Percentiles rank a stretch among this genome's conserved stretches.
Evolutionary conservation across 2,329 filamentous ascomycete species (phyloP).

Genomic region (Trichoderma aggressivum): DNA sequence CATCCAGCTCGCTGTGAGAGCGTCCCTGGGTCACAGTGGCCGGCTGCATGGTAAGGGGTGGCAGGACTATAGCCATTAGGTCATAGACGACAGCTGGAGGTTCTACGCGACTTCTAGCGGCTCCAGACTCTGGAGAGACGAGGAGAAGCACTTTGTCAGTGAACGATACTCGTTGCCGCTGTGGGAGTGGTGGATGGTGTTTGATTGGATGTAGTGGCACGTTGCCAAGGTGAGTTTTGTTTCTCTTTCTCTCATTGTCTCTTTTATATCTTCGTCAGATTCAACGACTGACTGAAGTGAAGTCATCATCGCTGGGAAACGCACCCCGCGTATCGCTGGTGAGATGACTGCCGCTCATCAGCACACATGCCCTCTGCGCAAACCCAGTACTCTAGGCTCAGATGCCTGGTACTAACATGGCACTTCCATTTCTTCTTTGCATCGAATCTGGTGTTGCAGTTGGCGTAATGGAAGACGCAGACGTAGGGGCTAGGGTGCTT

Average conservation of each 20-base stretch:
- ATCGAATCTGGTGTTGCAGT: constrained; percentile 68
- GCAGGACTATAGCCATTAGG: constrained; percentile 39
- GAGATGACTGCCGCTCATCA: constrained; percentile 27
- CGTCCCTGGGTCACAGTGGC: constrained; percentile 23
- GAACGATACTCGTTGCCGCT: too few relatives aligned
- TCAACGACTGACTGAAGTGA: too few relatives aligned
- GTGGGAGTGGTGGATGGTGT: too few relatives aligned
- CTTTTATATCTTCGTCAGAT: too few relatives aligned
- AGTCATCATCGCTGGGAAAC: too few relatives aligned
- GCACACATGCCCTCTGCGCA: constrained; percentile 64
- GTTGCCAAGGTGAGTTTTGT: too few relatives aligned
- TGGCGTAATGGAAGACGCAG: constrained; percentile 77
- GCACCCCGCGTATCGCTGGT: constrained; percentile 5
- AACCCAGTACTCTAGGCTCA: constrained; percentile 70
- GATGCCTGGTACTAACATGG: constrained; percentile 76
- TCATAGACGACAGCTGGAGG: constrained; percentile 38
- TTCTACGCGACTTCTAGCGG: constrained; percentile 26
- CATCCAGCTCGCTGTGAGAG: constrained; percentile 28
- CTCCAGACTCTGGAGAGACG: constrained; percentile 27
- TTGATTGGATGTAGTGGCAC: too few relatives aligned
- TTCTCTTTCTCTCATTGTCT: too few relatives aligned
- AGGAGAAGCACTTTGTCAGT: too few relatives aligned
- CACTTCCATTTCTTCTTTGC: constrained; percentile 96
- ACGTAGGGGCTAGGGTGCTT: constrained; percentile 61
- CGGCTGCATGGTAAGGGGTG: constrained; percentile 24